Evolutionary conservation across 441 rosid species (phyloP).

Genomic region (Flueggea neowawraea): DNA sequence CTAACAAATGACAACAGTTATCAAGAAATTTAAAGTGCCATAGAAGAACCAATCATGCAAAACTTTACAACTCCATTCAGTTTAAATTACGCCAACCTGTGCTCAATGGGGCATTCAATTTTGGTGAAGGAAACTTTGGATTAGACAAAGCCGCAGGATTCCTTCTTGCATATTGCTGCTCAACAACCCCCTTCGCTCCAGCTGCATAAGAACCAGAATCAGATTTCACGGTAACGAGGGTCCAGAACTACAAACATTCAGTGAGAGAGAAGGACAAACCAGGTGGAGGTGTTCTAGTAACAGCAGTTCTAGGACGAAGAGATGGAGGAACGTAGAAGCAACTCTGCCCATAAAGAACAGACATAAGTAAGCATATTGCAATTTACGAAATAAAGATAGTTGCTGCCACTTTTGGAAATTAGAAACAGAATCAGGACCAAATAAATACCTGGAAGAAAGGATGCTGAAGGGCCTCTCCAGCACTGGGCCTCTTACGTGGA

Average conservation of each 20-base stretch:
- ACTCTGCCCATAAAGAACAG: conserved; percentile 37
- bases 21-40: too few relatives aligned
- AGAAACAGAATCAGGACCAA: not conserved
- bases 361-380: not conserved
- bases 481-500: conserved; percentile 80
- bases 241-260: not conserved
- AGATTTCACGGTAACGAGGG: too few relatives aligned
- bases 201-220: conserved; percentile 19
- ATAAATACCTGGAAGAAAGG: conserved; percentile 82
- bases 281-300: conserved; percentile 68
- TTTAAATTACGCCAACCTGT: conserved; percentile 28
- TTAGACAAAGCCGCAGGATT: conserved; percentile 40
- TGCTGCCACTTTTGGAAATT: too few relatives aligned
- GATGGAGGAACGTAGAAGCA: conserved; percentile 91
- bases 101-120: conserved; percentile 37
- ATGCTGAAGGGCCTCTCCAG: conserved; percentile 87
- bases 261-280: conserved; percentile 32
- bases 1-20: too few relatives aligned
- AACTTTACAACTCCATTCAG: too few relatives aligned
- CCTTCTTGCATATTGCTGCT: conserved; percentile 48
- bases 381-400: not conserved
- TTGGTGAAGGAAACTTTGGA: conserved; percentile 47
- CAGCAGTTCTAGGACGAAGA: conserved; percentile 54
- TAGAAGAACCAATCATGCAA: not conserved
- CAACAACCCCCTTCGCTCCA: conserved; percentile 49